Evolutionary conservation across 139 green algal genomes (phyloP).

Genomic region (Chlorella sp.): DNA sequence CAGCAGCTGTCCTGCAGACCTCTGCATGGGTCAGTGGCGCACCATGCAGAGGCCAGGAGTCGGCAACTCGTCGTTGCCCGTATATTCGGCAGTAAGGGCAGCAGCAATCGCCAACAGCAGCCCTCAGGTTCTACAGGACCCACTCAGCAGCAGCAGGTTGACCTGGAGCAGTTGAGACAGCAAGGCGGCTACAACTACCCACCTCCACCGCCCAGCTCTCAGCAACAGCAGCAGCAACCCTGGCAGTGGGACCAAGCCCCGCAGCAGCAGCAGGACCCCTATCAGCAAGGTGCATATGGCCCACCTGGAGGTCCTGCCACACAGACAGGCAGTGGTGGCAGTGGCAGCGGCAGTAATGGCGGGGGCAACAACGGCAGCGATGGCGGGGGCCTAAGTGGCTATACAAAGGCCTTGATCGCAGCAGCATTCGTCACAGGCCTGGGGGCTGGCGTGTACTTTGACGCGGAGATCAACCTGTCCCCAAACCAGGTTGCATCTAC

Average conservation of each 20-base stretch:
- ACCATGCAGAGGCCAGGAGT: no score
- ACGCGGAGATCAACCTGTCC: slow-evolving; percentile 67
- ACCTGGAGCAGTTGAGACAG: no score
- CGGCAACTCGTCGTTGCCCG: no score
- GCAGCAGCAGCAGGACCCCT: no score
- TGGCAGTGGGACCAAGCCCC: no score
- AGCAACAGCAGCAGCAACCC: not conserved
- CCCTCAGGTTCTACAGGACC: not conserved
- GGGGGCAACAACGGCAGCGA: no score
- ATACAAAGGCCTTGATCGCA: slow-evolving; percentile 46
- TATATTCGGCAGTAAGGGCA: not conserved
- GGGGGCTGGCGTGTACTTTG: slow-evolving; percentile 70
- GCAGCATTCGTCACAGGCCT: slow-evolving; percentile 86
- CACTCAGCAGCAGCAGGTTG: slow-evolving; percentile 15
- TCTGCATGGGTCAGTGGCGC: no score
- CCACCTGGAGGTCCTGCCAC: no score
- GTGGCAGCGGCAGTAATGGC: no score
- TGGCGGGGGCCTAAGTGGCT: slow-evolving; percentile 26
- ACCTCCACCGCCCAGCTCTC: not conserved
- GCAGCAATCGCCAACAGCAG: not conserved
- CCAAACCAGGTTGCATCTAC: slow-evolving; percentile 87
- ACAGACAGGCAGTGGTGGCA: no score
- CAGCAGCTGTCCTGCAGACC: no score
- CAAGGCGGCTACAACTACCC: not conserved
- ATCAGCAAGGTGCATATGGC: no score